Evolutionary conservation across 148 eudicot species (phyloP).

Genomic region (Rhododendron griersonianum): DNA sequence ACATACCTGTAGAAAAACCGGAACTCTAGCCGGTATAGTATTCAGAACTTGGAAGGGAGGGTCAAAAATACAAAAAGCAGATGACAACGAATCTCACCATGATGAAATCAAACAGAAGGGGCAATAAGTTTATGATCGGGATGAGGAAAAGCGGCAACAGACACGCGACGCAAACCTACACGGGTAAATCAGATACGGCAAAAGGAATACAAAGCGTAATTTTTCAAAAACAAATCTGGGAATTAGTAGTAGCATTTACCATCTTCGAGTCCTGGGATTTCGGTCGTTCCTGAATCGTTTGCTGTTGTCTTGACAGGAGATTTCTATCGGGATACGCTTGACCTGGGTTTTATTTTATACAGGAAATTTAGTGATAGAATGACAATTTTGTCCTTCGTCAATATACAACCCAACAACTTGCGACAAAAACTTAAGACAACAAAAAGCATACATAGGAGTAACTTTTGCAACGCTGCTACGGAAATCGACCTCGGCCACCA

Average conservation of each 20-base stretch:
- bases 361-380: background rate
- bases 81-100: background rate
- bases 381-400: too few relatives aligned
- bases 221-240: background rate
- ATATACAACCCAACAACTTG: too few relatives aligned
- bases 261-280: background rate
- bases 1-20: too few relatives aligned
- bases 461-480: too few relatives aligned
- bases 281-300: background rate
- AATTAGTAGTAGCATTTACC: background rate
- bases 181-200: background rate
- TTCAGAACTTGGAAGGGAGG: too few relatives aligned
- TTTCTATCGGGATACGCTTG: background rate
- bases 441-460: too few relatives aligned
- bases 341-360: background rate
- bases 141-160: slow-evolving; percentile 19
- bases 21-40: too few relatives aligned
- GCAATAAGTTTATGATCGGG: slow-evolving; percentile 14
- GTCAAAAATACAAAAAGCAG: background rate
- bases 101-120: slow-evolving; percentile 8
- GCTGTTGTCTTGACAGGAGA: background rate
- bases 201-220: background rate
- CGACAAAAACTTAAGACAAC: too few relatives aligned
- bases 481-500: too few relatives aligned
- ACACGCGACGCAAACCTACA: slow-evolving; percentile 17